Evolutionary conservation across 495 filamentous ascomycete species (phyloP), one percentile per base, ranked within the genome.

Genomic region (Usnea hakonensis): DNA sequence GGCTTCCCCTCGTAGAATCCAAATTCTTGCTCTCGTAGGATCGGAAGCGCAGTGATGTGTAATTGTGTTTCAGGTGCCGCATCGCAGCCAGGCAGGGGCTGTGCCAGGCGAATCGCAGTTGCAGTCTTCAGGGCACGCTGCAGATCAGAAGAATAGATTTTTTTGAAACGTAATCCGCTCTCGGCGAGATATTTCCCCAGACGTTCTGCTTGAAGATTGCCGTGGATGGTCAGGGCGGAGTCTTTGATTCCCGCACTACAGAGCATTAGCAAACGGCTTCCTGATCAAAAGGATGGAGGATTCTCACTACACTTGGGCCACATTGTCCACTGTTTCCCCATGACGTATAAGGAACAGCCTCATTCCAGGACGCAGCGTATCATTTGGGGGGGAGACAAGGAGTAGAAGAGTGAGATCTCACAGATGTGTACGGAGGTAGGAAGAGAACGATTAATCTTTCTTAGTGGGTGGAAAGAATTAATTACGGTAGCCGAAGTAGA

Each of bases 301-400:
- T 4, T 50, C 85, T 64, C 79, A 93, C 90, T 87, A 90, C 59
- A 85, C 69, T 57, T 83, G 80, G 38, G 85, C 86, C 58, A 94
- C 85, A 75, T 95, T 96, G 73, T 94, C 86, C 48, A 92, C 86
- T 5, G 91, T 92, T 73, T 96, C 91, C 62, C 86, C 91, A 76
- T 96, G 91, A 57, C 91, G 83, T 63, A 94, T 85, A 55, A 96
- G 82, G 69, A 89, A 82, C 52, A 96, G 73, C 70, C 78, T 83
- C 88, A 94, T 87, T 46, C 10, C 17, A 57, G 28, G 2, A 19
- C 10, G 2, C 21, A 23, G 37, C 7, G 11, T 61, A 30, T 10
- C 21, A 52, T 48, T 23, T 2, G 23, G 1, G 55, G 36, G 32
- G 44, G 57, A 50, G 43, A 46, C 57, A 19, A 21, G 19, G 36